A percentile compares a stretch with the other conserved stretches of the same genome.
Conservation (phyloP, 306 rosid species). For the Castanea sativa region DNA sequence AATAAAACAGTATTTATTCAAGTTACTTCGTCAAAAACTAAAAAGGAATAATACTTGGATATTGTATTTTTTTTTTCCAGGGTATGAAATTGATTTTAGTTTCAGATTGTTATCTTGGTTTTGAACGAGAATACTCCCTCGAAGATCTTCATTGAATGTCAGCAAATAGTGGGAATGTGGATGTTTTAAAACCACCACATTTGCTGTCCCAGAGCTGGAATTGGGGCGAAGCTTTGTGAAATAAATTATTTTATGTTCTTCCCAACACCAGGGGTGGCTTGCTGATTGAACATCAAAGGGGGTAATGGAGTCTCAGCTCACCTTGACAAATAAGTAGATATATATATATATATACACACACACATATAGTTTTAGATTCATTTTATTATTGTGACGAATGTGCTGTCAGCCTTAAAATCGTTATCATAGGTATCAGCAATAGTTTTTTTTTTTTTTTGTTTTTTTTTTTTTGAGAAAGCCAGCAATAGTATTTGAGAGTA, state of each 20-base stretch:
- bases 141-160: constrained; percentile 20
- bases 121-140: constrained; percentile 73
- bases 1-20: neutral
- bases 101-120: constrained; percentile 93
- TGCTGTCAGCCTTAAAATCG: too few species aligned
- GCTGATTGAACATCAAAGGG: neutral
- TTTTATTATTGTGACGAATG: too few species aligned
- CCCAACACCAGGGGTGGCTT: neutral
- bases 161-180: constrained; percentile 4
- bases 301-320: neutral
- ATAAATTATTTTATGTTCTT: neutral
- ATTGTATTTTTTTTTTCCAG: constrained; percentile 31
- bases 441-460: too few species aligned
- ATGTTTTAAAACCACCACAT: neutral
- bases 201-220: neutral
- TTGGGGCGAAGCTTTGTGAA: neutral
- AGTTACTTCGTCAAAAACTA: neutral
- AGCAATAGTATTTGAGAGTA: too few species aligned
- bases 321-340: neutral
- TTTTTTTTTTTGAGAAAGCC: too few species aligned
- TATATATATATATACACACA: neutral
- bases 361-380: too few species aligned
- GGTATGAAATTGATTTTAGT: constrained; percentile 68
- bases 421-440: too few species aligned
- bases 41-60: too few species aligned